Conservation (phyloP, 2,329 filamentous ascomycete genomes). For the Arthrinium phaeospermum region DNA sequence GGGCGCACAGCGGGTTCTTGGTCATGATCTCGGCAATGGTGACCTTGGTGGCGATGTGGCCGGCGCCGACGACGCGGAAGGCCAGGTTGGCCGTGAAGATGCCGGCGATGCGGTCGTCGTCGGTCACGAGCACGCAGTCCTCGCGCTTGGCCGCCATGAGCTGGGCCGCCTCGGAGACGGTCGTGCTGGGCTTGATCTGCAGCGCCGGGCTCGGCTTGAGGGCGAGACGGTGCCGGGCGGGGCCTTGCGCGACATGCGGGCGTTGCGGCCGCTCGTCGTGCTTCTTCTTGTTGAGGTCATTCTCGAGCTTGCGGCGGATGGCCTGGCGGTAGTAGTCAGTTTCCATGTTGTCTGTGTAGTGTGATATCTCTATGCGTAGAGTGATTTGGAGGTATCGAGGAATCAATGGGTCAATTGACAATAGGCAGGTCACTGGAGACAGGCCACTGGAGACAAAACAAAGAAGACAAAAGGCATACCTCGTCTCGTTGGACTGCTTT, state of each 20-base stretch:
- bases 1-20: conserved; percentile 96
- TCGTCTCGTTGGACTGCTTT: conserved; percentile 98
- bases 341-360: no score
- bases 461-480: conserved; percentile 62
- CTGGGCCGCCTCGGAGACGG: conserved; percentile 94
- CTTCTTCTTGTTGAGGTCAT: conserved; percentile 97
- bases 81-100: conserved; percentile 99
- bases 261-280: conserved; percentile 70
- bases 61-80: conserved; percentile 92
- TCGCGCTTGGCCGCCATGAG: conserved; percentile 99
- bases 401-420: conserved; percentile 12
- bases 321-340: conserved; percentile 65
- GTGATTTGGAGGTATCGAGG: background rate
- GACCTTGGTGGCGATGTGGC: conserved; percentile 85
- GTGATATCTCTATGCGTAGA: no score
- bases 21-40: conserved; percentile 99
- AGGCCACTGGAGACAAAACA: conserved; percentile 25
- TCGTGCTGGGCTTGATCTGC: conserved; percentile 95
- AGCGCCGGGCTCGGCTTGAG: conserved; percentile 94
- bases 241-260: conserved; percentile 87
- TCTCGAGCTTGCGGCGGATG: conserved; percentile 96
- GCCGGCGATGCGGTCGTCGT: conserved; percentile 96
- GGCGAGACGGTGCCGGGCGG: conserved; percentile 94
- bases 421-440: conserved; percentile 11
- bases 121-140: conserved; percentile 96